A percentile compares a stretch with the other conserved stretches of the same genome.
Evolutionary conservation across 2,329 filamentous ascomycete species (phyloP).

Genomic region (Aspergillus alliaceus): DNA sequence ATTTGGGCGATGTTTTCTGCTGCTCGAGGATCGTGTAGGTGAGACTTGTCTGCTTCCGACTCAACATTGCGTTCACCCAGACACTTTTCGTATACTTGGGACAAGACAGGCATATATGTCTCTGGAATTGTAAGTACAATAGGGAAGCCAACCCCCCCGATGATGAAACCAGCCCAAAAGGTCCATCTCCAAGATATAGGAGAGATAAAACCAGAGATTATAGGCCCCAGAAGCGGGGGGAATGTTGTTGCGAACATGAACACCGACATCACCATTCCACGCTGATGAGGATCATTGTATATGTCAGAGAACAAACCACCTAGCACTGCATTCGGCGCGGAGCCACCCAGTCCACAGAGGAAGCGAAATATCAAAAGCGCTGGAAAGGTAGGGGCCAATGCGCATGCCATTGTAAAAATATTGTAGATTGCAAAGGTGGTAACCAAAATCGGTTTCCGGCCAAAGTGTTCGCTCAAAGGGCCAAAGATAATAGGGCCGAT

Average conservation of each 20-base stretch:
- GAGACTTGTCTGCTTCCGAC: not conserved
- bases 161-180: slow-evolving; percentile 62
- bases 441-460: slow-evolving; percentile 43
- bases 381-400: slow-evolving; percentile 38
- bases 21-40: not conserved
- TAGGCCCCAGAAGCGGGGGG: slow-evolving; percentile 37
- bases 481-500: slow-evolving; percentile 39
- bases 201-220: slow-evolving; percentile 40
- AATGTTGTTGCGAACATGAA: slow-evolving; percentile 26
- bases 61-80: slow-evolving; percentile 52
- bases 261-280: slow-evolving; percentile 21
- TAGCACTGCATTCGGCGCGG: slow-evolving; percentile 39
- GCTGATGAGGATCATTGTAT: slow-evolving; percentile 36
- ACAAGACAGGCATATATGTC: slow-evolving; percentile 60
- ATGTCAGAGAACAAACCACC: slow-evolving; percentile 44
- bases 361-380: slow-evolving; percentile 42
- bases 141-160: slow-evolving; percentile 58
- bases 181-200: slow-evolving; percentile 41
- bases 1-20: slow-evolving; percentile 56
- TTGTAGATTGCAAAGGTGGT: slow-evolving; percentile 45
- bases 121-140: slow-evolving; percentile 65
- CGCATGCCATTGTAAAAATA: slow-evolving; percentile 40
- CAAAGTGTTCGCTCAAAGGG: slow-evolving; percentile 39
- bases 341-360: slow-evolving; percentile 36
- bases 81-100: slow-evolving; percentile 52